A percentile compares a stretch with the other conserved stretches of the same genome.
Conservation (phyloP, 768 basidiomycete species). For the Brasilioporus rufonigricans region DNA sequence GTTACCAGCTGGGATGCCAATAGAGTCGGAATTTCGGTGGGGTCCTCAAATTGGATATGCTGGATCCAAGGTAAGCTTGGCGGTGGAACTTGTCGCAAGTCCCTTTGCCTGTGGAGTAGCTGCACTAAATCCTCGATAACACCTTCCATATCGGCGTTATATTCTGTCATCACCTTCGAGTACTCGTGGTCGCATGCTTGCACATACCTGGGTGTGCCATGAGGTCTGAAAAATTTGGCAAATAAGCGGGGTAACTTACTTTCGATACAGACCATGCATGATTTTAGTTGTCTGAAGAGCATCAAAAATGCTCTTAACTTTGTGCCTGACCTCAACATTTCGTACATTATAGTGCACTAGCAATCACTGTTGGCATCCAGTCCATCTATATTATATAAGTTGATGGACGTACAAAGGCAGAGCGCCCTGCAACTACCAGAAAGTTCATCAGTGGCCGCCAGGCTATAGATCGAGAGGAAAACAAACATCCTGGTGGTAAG, state of each 20-base stretch:
- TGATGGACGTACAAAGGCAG: conserved; percentile 42
- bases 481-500: conserved; percentile 52
- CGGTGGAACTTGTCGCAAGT: background rate
- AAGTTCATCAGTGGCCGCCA: background rate
- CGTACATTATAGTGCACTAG: conserved; percentile 30
- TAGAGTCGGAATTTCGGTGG: conserved; percentile 31
- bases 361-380: background rate
- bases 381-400: background rate
- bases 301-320: too few relatives aligned
- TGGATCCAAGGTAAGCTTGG: conserved; percentile 21
- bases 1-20: conserved; percentile 17
- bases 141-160: conserved; percentile 5
- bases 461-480: background rate
- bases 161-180: conserved; percentile 12
- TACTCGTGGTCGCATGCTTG: conserved; percentile 1
- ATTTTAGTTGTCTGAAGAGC: conserved; percentile 2
- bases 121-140: too few relatives aligned
- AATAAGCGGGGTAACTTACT: background rate
- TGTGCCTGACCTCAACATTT: background rate
- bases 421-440: too few relatives aligned
- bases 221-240: background rate
- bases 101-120: conserved; percentile 19
- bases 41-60: conserved; percentile 29
- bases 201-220: background rate
- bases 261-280: conserved; percentile 9